Evolutionary conservation across 345 rosid species (phyloP), one percentile per base, ranked within the genome.

Genomic region (Sisymbrium altissimum): DNA sequence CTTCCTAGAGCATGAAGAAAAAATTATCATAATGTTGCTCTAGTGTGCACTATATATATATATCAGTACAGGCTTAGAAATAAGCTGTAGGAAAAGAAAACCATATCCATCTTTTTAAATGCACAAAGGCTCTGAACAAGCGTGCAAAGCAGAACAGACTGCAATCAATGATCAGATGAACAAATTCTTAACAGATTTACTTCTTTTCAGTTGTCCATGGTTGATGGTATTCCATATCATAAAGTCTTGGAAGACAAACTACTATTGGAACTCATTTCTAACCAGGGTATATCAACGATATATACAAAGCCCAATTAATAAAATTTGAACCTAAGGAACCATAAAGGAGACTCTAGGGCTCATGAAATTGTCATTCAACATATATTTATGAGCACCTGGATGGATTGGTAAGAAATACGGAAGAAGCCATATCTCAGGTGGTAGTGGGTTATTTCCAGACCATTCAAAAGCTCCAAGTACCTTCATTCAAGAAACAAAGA

Each of bases 371-470:
- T 39, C 8, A 19, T n/a, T 18, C 58, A 72, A 50, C n/a, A 40
- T 38, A 41, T 60, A 38, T 60, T 35, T 40, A 72, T 50, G 70
- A 68, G 72, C 73, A 91, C 99, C 99, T 84, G 97, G 97, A 85
- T 94, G 99, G 66, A 86, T 15, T 41, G 97, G 97, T 17, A 92
- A 86, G 49, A 68, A 30, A 80, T 89, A 94, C 21, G 98, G 97
- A 77, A 94, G 96, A 78, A 94, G 93, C 97, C 98, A 94, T 73
- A 83, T 91, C 87, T 94, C 98, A 62, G 98, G 97, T 72, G 99
- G 99, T 48, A 94, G 71, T 66, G 97, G 99, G 82, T 94, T 94
- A 79, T 92, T 92, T 60, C 99, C 99, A 75, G 87, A 85, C 99
- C 97, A 94, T 73, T 94, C 99, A 83, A 85, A 92, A 61, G 80